Percentiles rank a stretch among this genome's conserved stretches.
Evolutionary conservation across 805 yeast genomes (phyloP).

Genomic region (Ogataea paraovalis): DNA sequence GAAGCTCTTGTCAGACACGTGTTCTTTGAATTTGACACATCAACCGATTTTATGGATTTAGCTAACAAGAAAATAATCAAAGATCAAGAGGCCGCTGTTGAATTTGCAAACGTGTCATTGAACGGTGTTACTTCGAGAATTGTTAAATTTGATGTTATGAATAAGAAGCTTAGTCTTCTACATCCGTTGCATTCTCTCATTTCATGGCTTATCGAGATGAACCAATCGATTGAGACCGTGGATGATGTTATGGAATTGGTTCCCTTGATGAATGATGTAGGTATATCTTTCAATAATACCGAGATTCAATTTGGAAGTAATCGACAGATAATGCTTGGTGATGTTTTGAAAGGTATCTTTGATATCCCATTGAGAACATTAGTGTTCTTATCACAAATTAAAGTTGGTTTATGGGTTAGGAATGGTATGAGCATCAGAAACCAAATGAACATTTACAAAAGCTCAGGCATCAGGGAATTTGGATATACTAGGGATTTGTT

Average conservation of each 20-base stretch:
- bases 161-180: slow-evolving; percentile 58
- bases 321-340: slow-evolving; percentile 7
- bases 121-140: slow-evolving; percentile 23
- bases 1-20: slow-evolving; percentile 10
- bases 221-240: slow-evolving; percentile 21
- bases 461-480: slow-evolving; percentile 73
- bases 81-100: slow-evolving; percentile 25
- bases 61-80: slow-evolving; percentile 8
- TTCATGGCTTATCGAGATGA: slow-evolving; percentile 64
- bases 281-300: slow-evolving; percentile 2
- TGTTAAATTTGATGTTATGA: slow-evolving; percentile 40
- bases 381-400: slow-evolving; percentile 77
- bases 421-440: slow-evolving; percentile 80
- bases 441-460: slow-evolving; percentile 76
- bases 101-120: slow-evolving; percentile 15
- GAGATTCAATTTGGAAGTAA: not conserved
- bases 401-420: slow-evolving; percentile 90
- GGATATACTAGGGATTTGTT: slow-evolving; percentile 79
- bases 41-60: slow-evolving; percentile 3
- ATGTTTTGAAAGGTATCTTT: slow-evolving; percentile 36
- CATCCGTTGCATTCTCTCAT: slow-evolving; percentile 78
- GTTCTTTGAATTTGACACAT: slow-evolving; percentile 10
- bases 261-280: slow-evolving; percentile 9
- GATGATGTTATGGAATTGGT: slow-evolving; percentile 7
- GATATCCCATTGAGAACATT: slow-evolving; percentile 77